These are phyloP conservation scores for Penicillium sp. DNA, from an alignment of 2,329 filamentous ascomycete species.

Conservation along the genomic window DNA sequence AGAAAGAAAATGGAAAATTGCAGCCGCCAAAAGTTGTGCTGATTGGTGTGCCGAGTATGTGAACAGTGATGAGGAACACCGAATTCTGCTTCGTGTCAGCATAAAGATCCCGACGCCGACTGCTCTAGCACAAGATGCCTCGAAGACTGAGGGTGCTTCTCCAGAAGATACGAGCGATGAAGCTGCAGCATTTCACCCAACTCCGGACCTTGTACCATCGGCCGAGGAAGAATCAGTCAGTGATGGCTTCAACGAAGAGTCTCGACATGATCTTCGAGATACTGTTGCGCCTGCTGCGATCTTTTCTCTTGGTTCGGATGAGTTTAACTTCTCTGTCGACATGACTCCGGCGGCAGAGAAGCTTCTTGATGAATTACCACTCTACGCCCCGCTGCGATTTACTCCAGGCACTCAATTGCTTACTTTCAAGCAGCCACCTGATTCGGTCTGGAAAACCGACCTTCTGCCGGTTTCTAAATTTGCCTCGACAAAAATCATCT, in stretches of 20 bases:
- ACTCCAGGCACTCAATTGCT: constrained; percentile 59
- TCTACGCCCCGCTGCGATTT: constrained; percentile 65
- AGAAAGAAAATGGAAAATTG: constrained; percentile 90
- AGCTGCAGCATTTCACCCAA: constrained; percentile 49
- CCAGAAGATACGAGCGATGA: constrained; percentile 36
- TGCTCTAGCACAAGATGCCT: constrained; percentile 21
- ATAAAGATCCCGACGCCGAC: constrained; percentile 39
- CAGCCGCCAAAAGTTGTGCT: constrained; percentile 75
- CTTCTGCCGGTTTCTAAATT: constrained; percentile 84
- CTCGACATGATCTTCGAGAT: constrained; percentile 43
- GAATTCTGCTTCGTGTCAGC: constrained; percentile 66
- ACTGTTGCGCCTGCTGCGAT: constrained; percentile 68
- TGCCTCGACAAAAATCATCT: constrained; percentile 74
- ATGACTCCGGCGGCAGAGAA: constrained; percentile 73
- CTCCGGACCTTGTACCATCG: constrained; percentile 67
- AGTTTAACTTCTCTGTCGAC: constrained; percentile 75
- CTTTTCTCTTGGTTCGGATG: constrained; percentile 77
- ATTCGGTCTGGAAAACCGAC: constrained; percentile 72
- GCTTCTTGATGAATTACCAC: constrained; percentile 75
- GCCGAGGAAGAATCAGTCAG: constrained; percentile 59
- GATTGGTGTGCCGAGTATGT: constrained; percentile 83
- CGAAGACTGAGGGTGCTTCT: constrained; percentile 29
- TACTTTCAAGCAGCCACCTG: constrained; percentile 62
- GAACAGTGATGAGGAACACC: constrained; percentile 61
- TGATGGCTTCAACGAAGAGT: constrained; percentile 48